Evolutionary conservation across 2,329 filamentous ascomycete species (phyloP), one percentile per base, ranked within the genome.

Genomic region (Pseudopithomyces maydicus): DNA sequence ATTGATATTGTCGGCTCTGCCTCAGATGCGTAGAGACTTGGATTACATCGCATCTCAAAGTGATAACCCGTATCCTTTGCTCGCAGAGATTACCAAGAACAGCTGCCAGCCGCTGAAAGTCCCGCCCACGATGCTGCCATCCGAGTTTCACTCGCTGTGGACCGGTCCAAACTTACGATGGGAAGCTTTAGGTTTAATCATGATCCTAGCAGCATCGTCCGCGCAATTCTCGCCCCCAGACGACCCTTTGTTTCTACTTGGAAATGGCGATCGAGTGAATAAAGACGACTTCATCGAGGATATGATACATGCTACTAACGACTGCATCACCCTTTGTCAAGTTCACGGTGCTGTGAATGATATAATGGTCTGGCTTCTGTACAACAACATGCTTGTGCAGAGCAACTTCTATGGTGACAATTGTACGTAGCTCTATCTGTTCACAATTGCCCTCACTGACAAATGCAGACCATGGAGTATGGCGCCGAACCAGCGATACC

Each of bases 321-420:
- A 71, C 26, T 75, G 73, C 49, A 74, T 75, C 54, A 70, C 63
- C 45, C 62, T 74, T 6, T 74, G 71, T 41, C 70, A 74, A 45
- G 65, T 68, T 29, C 71, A 75, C 44, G 72, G 71, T 11, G 69
- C 70, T 19, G 71, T 74, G 4, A 75, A 74, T 38, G 73, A 75
- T 44, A 65, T 75, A 49, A 73, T 74, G 70, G 65, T 74, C 2
- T 74, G 70, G 64, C 60, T 74, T 7, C 52, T 74, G 1, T 74
- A 72, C 48, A 56, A 52, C 35, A 71, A 73, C 46, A 64, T 71
- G 63, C 58, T 72, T 33, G 61, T 74, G 5, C 65, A 66, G 12
- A 72, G 71, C 50, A 73, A 69, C 48, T 73, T 64, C 43, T 74
- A 74, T 29, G 73, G 73, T 39, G 72, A 74, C 32, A 75, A 74